Conservation (phyloP, 2,329 filamentous ascomycete genomes). For the Penicillium polonicum region DNA sequence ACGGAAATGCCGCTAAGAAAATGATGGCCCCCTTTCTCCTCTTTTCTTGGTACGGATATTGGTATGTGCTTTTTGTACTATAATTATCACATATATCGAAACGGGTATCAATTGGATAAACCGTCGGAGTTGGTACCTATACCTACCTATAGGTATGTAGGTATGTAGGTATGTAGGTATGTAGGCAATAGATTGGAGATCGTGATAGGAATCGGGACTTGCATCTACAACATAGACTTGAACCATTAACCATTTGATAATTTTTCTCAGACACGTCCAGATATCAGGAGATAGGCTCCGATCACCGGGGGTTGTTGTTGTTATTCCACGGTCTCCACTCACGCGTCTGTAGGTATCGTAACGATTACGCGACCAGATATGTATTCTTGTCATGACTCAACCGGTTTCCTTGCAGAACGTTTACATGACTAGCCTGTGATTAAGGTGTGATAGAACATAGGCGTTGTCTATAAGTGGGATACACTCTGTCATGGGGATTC, state of each 20-base stretch:
- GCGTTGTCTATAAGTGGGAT: neutral
- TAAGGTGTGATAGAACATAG: neutral
- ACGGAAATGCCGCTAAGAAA: constrained; percentile 1
- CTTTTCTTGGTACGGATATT: constrained; percentile 5
- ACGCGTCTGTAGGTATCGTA: constrained; percentile 2
- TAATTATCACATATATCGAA: constrained; percentile 1
- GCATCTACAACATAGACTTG: neutral
- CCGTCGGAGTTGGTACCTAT: neutral
- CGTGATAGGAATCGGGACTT: neutral
- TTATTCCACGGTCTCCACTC: neutral
- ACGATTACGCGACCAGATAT: neutral
- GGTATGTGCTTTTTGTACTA: constrained; percentile 7
- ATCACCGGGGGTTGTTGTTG: neutral
- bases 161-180: too few relatives aligned
- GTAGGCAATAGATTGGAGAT: neutral
- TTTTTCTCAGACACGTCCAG: neutral
- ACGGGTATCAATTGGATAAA: neutral
- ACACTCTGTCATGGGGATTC: too few relatives aligned
- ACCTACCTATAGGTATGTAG: too few relatives aligned
- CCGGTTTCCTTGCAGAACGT: neutral
- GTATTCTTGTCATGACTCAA: neutral
- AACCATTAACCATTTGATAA: neutral
- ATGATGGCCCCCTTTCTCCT: constrained; percentile 8
- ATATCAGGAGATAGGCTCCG: neutral
- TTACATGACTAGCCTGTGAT: neutral